Evolutionary conservation across 176 grass and related monocot genomes (phyloP).

Genomic region (Cenchrus fungigraminus): DNA sequence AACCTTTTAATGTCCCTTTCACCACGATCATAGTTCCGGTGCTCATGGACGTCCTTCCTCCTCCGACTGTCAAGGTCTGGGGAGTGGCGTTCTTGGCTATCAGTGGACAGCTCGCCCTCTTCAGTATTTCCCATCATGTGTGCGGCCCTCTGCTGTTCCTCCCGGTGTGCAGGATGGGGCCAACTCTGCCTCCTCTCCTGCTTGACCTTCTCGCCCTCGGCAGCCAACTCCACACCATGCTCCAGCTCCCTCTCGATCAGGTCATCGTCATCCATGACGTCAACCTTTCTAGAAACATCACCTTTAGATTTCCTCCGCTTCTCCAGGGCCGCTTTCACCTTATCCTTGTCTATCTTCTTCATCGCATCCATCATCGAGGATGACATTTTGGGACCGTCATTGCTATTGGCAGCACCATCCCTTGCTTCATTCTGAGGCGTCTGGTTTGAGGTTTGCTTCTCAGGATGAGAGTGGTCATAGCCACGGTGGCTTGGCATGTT

Average conservation of each 20-base stretch:
- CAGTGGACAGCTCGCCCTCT: slow-evolving; percentile 73
- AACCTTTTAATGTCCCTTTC: slow-evolving; percentile 60
- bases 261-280: slow-evolving; percentile 67
- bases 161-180: slow-evolving; percentile 34
- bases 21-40: slow-evolving; percentile 21
- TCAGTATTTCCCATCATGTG: slow-evolving; percentile 32
- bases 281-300: slow-evolving; percentile 62
- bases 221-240: slow-evolving; percentile 78
- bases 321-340: slow-evolving; percentile 73
- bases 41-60: slow-evolving; percentile 52
- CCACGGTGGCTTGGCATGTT: slow-evolving; percentile 12
- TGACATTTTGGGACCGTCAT: slow-evolving; percentile 41
- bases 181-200: slow-evolving; percentile 50
- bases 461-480: slow-evolving; percentile 43
- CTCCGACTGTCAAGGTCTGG: slow-evolving; percentile 34
- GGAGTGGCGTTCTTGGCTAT: slow-evolving; percentile 49
- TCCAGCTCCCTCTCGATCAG: slow-evolving; percentile 87
- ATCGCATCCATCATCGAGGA: slow-evolving; percentile 58
- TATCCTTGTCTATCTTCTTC: slow-evolving; percentile 75
- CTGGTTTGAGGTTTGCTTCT: slow-evolving; percentile 58
- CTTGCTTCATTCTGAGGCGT: slow-evolving; percentile 40
- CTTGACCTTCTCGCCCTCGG: slow-evolving; percentile 57
- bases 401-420: slow-evolving; percentile 17
- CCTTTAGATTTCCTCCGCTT: slow-evolving; percentile 59
- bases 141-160: slow-evolving; percentile 37